These are phyloP conservation scores for Baeospora myosura DNA, from an alignment of 1,284 basidiomycete species.

Conservation along the genomic window DNA sequence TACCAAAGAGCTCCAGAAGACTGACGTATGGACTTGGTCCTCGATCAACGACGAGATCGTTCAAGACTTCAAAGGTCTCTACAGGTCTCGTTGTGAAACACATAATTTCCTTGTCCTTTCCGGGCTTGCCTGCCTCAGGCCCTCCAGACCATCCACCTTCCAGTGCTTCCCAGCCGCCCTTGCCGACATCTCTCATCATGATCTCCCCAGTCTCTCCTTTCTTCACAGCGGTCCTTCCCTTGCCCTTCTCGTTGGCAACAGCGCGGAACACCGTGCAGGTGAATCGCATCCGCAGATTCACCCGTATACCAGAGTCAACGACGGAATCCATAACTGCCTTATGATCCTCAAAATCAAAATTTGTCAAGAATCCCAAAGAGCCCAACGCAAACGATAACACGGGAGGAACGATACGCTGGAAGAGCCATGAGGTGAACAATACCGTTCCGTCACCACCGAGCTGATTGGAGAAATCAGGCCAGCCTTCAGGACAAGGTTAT, in stretches of 20 bases:
- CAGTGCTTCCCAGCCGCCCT: conserved; percentile 89
- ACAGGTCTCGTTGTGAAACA: conserved; percentile 94
- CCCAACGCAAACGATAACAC: conserved; percentile 97
- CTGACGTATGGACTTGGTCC: conserved; percentile 98
- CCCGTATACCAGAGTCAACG: conserved; percentile 90
- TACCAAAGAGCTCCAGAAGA: conserved; percentile 92
- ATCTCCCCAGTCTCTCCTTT: conserved; percentile 91
- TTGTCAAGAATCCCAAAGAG: conserved; percentile 96
- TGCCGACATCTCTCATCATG: conserved; percentile 84
- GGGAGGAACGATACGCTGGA: conserved; percentile 96
- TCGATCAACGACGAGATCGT: conserved; percentile 96
- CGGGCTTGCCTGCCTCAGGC: conserved; percentile 32
- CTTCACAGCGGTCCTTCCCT: conserved; percentile 77
- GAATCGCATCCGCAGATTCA: conserved; percentile 98
- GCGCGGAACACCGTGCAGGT: conserved; percentile 97
- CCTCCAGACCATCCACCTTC: conserved; percentile 60
- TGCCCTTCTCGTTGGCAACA: conserved; percentile 63
- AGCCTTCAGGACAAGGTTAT: conserved; percentile 11
- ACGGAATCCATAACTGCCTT: conserved; percentile 83
- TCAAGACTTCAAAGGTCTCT: conserved; percentile 96
- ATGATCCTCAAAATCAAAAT: conserved; percentile 92
- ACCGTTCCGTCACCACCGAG: conserved; percentile 98
- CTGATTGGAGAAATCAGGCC: conserved; percentile 29
- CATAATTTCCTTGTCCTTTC: conserved; percentile 94
- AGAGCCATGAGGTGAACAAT: conserved; percentile 98